Base-by-base conservation (phyloP, 2,329 filamentous ascomycete genomes). In the Niveomyces coronatus region DNA sequence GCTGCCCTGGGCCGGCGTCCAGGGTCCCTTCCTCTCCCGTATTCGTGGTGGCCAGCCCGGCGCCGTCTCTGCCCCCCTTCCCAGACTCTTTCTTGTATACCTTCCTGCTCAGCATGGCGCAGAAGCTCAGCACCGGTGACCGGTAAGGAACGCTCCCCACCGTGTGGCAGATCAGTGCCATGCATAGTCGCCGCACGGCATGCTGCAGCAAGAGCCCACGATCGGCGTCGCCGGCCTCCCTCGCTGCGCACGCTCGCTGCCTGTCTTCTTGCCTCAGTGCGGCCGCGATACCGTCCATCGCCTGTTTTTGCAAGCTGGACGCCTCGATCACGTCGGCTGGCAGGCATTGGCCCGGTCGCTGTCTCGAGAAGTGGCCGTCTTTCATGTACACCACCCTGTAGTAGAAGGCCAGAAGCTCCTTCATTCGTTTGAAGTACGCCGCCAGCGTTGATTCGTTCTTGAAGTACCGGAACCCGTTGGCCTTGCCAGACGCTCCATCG, bases 371-470 rank as follows among this genome's bases (percentile, higher is more conserved):
- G 35, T 44, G 42, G 13, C 39, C 39, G 24, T 28, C 35, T n/a
- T n/a, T n/a, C 31, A 13, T 23, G 29, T 36, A 37, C 23, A 35
- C 40, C 5, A 42, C 35, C 26, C 40, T 18, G 18, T 42, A 42
- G 27, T 42, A 38, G 24, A 38, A 42, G 14, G 22, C 35, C 5
- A 42, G 17, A 4, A 42, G 31, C 40, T 42, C 24, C 40, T 42
- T 42, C 17, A 38, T 39, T 20, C 29, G 22, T 24, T 29, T 17
- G 22, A 42, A 42, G 35, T 42, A 42, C 13, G 23, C 28, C 19
- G 31, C 29, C 19, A 42, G 29, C 18, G 31, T 33, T 9, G 40
- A 42, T 30, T 32, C 20, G 18, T 42, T 38, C 19, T 42, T 42
- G 31, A 42, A 39, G 23, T 20, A 28, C 24, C 20, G 35, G 26